Conservation (phyloP, 352 stramenopile genomes). For the Pythium insidiosum region DNA sequence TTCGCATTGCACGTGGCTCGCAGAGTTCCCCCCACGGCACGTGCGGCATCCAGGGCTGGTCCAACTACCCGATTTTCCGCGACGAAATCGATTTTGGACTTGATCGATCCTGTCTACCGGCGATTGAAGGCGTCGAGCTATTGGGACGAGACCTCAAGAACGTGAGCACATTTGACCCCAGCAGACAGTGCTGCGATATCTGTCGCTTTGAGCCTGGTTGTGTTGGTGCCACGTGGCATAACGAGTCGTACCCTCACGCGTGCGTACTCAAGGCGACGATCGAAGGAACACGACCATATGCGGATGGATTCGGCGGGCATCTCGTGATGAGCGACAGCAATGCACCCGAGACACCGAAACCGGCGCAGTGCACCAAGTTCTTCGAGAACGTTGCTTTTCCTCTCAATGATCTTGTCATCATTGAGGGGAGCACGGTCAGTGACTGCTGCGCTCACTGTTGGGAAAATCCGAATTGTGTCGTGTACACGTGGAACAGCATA, state of each 20-base stretch:
- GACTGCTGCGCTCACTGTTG: too few species aligned
- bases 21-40: slow-evolving; percentile 3
- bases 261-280: not conserved
- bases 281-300: not conserved
- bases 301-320: not conserved
- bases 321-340: not conserved
- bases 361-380: too few species aligned
- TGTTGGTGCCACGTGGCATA: not conserved
- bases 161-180: not conserved
- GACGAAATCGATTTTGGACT: not conserved
- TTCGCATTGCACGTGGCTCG: slow-evolving; percentile 4
- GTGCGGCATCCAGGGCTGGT: slow-evolving; percentile 2
- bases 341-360: not conserved
- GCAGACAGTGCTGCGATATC: not conserved
- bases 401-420: too few species aligned
- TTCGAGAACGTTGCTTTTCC: too few species aligned
- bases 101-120: not conserved
- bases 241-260: too few species aligned
- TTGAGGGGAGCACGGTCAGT: too few species aligned
- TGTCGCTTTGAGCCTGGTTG: not conserved
- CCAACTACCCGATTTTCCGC: slow-evolving; percentile 3
- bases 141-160: not conserved
- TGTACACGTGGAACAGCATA: too few species aligned
- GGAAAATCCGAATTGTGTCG: too few species aligned
- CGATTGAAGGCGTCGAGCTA: not conserved